Evolutionary conservation across 2,329 filamentous ascomycete genomes (phyloP).

Genomic region (Xylaria sp.): DNA sequence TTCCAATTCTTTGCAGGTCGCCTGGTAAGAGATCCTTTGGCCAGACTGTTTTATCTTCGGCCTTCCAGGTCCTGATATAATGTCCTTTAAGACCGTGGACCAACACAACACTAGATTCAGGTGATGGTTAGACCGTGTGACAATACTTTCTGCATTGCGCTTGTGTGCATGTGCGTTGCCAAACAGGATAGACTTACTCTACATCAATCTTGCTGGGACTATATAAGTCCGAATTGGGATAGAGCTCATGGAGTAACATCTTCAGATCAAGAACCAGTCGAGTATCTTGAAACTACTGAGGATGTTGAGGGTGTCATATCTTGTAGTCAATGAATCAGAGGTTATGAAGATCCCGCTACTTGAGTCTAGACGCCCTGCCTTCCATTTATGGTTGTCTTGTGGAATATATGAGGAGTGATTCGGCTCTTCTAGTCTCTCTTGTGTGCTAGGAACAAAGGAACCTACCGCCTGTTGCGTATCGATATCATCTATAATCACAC

Average conservation of each 20-base stretch:
- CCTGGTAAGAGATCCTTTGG: background rate
- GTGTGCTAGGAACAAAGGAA: too few relatives aligned
- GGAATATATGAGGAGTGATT: too few relatives aligned
- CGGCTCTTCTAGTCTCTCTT: too few relatives aligned
- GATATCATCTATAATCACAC: too few relatives aligned
- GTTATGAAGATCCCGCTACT: background rate
- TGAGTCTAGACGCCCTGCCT: too few relatives aligned
- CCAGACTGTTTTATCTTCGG: background rate
- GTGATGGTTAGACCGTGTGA: background rate
- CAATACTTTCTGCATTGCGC: background rate
- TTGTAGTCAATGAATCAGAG: background rate
- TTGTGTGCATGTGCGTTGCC: background rate
- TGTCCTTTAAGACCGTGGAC: background rate
- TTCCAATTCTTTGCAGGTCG: background rate
- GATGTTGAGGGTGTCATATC: too few relatives aligned
- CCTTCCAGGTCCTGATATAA: background rate
- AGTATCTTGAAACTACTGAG: background rate
- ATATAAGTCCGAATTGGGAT: background rate
- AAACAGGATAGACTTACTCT: background rate
- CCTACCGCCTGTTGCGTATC: too few relatives aligned
- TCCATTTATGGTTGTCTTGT: too few relatives aligned
- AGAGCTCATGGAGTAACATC: background rate
- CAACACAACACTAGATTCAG: background rate
- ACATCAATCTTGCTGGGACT: background rate
- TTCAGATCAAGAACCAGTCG: background rate